phyloP scores from a whole-genome alignment of 2,329 filamentous ascomycete species.

The Penicillium sp. region DNA sequence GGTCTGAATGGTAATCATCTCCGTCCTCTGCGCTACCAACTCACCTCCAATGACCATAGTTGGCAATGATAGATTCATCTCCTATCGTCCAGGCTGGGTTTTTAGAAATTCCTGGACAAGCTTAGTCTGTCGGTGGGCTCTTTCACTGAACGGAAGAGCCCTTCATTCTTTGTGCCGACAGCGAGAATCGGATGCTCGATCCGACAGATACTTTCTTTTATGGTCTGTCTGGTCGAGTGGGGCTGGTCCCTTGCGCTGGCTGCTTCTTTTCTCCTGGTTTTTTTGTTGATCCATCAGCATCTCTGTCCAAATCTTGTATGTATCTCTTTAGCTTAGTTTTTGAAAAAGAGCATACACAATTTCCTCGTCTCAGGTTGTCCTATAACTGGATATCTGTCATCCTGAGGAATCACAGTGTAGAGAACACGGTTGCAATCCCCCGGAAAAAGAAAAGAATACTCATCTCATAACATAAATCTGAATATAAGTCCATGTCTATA shows the following conservation, averaged over 20 bases:
- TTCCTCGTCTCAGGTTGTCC: background rate
- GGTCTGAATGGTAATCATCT: background rate
- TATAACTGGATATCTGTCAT: background rate
- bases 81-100: constrained; percentile 52
- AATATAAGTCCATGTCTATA: background rate
- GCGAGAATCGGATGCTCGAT: constrained; percentile 52
- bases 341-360: constrained; percentile 17
- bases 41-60: constrained; percentile 3
- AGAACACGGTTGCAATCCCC: background rate
- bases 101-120: constrained; percentile 35
- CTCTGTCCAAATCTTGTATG: constrained; percentile 14
- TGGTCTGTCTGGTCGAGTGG: constrained; percentile 37
- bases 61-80: constrained; percentile 49
- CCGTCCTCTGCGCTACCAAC: background rate
- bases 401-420: background rate
- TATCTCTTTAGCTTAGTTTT: constrained; percentile 10
- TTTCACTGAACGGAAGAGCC: constrained; percentile 28
- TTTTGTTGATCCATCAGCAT: constrained; percentile 11
- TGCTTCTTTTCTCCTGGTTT: constrained; percentile 20
- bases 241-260: constrained; percentile 31
- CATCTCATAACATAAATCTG: no score
- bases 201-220: constrained; percentile 12
- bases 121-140: constrained; percentile 22
- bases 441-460: background rate
- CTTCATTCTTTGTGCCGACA: constrained; percentile 16